Conservation (phyloP, 2,329 filamentous ascomycete species). For the Colletotrichum nymphaeae region DNA sequence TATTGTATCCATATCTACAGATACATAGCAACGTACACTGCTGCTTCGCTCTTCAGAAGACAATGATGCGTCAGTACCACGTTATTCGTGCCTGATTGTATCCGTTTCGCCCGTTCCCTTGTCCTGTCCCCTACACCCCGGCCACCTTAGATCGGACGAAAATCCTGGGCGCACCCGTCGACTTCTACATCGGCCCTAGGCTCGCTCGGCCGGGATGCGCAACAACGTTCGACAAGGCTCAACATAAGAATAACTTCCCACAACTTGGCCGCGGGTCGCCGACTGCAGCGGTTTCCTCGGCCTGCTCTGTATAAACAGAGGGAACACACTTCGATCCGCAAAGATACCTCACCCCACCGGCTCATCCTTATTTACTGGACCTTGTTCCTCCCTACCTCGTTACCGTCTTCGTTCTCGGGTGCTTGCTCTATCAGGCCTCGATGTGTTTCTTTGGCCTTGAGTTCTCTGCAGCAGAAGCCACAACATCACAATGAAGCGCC, state of each 20-base stretch:
- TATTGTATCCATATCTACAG: conserved; percentile 9
- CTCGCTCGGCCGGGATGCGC: not conserved
- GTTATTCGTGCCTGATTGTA: conserved; percentile 4
- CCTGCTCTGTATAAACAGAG: conserved; percentile 27
- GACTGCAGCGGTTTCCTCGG: not conserved
- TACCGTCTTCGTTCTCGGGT: conserved; percentile 32
- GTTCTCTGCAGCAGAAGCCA: not conserved
- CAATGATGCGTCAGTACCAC: conserved; percentile 2
- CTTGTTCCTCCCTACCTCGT: conserved; percentile 18
- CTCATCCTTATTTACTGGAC: conserved; percentile 27
- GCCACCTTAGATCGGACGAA: conserved; percentile 21
- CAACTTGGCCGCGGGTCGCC: not conserved
- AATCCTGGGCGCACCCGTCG: conserved; percentile 11
- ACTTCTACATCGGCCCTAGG: conserved; percentile 12
- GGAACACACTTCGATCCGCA: conserved; percentile 2
- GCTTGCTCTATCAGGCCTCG: not conserved
- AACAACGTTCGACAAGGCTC: conserved; percentile 28
- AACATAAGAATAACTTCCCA: conserved; percentile 16
- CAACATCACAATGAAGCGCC: conserved; percentile 39
- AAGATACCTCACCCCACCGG: conserved; percentile 23
- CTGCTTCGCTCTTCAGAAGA: not conserved
- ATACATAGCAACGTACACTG: not conserved
- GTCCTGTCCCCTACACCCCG: too few species aligned
- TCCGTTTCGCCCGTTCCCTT: not conserved
- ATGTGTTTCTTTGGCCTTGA: not conserved